Conservation (phyloP, 2,329 filamentous ascomycete genomes). For the Colletotrichum sp. region DNA sequence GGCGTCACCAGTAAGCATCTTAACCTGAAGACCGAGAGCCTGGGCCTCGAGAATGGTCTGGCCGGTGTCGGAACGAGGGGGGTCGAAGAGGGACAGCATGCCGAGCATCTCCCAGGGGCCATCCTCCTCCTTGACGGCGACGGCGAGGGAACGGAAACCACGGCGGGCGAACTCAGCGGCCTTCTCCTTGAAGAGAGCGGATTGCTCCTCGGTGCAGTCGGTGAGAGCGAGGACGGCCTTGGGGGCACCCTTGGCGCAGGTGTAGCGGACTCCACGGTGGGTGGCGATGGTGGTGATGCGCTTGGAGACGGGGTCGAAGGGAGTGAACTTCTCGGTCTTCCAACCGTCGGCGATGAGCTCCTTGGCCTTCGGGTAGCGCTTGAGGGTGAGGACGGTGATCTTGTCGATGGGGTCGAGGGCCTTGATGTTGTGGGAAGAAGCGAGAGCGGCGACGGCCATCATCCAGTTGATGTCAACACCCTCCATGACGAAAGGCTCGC, state of each 20-base stretch:
- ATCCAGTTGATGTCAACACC: conserved; percentile 84
- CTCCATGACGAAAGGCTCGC: conserved; percentile 78
- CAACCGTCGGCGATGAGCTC: conserved; percentile 78
- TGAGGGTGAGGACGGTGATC: conserved; percentile 77
- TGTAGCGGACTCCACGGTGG: conserved; percentile 73
- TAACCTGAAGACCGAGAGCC: conserved; percentile 77
- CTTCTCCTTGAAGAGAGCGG: conserved; percentile 73
- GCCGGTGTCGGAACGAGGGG: conserved; percentile 78
- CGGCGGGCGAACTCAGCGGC: conserved; percentile 77
- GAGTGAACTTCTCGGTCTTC: conserved; percentile 79
- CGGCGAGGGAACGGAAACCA: conserved; percentile 82
- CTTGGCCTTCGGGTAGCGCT: conserved; percentile 78
- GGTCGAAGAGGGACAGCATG: conserved; percentile 82
- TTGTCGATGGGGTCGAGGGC: conserved; percentile 82
- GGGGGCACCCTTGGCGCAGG: conserved; percentile 79
- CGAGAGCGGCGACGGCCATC: conserved; percentile 81
- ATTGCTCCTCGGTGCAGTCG: conserved; percentile 69
- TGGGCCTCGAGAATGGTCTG: conserved; percentile 80
- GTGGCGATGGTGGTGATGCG: conserved; percentile 75
- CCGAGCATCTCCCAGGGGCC: conserved; percentile 76
- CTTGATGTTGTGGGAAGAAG: conserved; percentile 80
- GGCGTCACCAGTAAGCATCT: conserved; percentile 84
- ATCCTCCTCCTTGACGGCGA: conserved; percentile 79
- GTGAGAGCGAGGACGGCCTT: conserved; percentile 76
- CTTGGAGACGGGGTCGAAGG: conserved; percentile 82